Evolutionary conservation across 148 eudicot genomes (phyloP), one percentile per base, ranked within the genome.

Genomic region (Gaultheria prostrata): DNA sequence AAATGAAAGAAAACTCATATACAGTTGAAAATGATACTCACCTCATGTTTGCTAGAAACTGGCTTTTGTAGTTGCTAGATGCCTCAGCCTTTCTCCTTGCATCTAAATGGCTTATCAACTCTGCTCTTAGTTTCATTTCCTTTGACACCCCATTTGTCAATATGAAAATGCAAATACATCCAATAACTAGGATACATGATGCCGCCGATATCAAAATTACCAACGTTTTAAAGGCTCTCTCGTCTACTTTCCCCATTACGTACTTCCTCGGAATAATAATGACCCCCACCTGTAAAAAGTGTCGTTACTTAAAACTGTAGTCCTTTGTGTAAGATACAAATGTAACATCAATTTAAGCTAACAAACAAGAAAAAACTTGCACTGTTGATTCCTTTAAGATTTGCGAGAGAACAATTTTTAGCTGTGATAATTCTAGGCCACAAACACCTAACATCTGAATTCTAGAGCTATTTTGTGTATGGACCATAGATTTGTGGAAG

Each of bases 31-130:
- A 46, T 56, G 43, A 67, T 56, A 90, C 89, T 83, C 81, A 89
- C 99, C 99, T 94, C 99, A 97, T 97, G 86, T 97, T 97, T 81
- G 99, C 99, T 76, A 97, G 80, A 87, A 97, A 94, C 91, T 97
- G 99, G 88, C 98, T 97, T 86, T 97, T 97, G 83, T 91, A 97
- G 87, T 97, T 97, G 92, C 95, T 97, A 61, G 99, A 97, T 75
- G 99, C 99, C 88, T 97, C 99, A 2, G 99, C 99, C 51, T 92
- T 93, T 84, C 98, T 89, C 85, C 98, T 91, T 46, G 99, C 99
- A 84, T 97, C 99, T 70, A 97, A 89, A 71, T 97, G 97, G 86
- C 92, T 91, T 43, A 97, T 97, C 78, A 97, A 84, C 84, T 88
- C 99, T 77, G 97, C 99, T 86, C 99, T 85, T 82, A 97, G 95